A percentile compares a stretch with the other conserved stretches of the same genome.
Evolutionary conservation across 2,329 filamentous ascomycete species (phyloP).

Genomic region (Penicillium polonicum): DNA sequence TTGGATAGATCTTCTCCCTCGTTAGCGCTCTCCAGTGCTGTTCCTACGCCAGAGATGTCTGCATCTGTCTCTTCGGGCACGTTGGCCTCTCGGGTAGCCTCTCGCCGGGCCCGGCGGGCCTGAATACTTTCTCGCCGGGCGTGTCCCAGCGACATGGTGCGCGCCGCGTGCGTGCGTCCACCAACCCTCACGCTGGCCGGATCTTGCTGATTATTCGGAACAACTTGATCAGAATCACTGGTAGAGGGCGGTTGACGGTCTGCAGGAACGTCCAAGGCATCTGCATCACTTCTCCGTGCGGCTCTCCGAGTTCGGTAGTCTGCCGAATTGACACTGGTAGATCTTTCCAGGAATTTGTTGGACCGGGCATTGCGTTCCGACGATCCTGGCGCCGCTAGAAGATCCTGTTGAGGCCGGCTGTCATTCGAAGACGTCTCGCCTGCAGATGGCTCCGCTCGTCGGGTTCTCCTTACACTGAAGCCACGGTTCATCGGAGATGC

Average conservation of each 20-base stretch:
- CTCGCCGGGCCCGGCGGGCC: slow-evolving; percentile 71
- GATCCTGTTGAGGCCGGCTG: slow-evolving; percentile 69
- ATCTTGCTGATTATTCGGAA: slow-evolving; percentile 47
- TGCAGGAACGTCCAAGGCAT: slow-evolving; percentile 52
- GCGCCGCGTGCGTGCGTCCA: slow-evolving; percentile 62
- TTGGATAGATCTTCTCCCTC: slow-evolving; percentile 73
- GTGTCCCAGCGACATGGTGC: slow-evolving; percentile 86
- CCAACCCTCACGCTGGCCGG: slow-evolving; percentile 49
- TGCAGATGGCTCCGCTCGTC: slow-evolving; percentile 55
- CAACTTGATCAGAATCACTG: slow-evolving; percentile 76
- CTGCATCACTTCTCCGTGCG: slow-evolving; percentile 54
- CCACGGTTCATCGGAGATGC: slow-evolving; percentile 72
- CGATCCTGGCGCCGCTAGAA: slow-evolving; percentile 70
- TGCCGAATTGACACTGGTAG: slow-evolving; percentile 87
- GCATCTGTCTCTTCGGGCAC: slow-evolving; percentile 89
- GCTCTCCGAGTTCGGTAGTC: slow-evolving; percentile 68
- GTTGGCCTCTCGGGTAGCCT: slow-evolving; percentile 70
- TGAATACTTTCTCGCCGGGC: slow-evolving; percentile 90
- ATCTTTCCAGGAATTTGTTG: slow-evolving; percentile 73
- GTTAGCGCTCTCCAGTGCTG: slow-evolving; percentile 50
- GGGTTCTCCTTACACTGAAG: slow-evolving; percentile 73
- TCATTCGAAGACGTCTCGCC: slow-evolving; percentile 57
- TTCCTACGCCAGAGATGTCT: slow-evolving; percentile 62
- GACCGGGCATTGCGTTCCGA: slow-evolving; percentile 59
- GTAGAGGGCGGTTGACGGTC: slow-evolving; percentile 68